Conservation (phyloP, 495 filamentous ascomycete genomes). For the Pseudotulostoma volvatum region DNA sequence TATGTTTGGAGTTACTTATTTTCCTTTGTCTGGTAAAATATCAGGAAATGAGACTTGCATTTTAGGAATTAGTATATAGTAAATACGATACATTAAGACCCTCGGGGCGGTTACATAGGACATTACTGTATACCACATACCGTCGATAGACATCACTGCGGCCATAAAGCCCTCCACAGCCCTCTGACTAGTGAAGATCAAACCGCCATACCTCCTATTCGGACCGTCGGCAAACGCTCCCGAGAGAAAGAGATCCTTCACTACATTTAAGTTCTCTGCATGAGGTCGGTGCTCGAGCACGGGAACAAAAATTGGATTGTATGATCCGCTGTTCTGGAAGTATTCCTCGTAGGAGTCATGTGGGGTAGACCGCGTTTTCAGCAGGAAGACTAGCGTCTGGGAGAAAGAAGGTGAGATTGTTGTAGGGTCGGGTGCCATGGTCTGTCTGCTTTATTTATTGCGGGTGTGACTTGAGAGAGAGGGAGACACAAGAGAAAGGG, state of each 20-base stretch:
- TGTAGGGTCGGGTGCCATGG: no score
- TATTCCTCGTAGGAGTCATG: slow-evolving; percentile 64
- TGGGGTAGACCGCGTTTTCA: slow-evolving; percentile 74
- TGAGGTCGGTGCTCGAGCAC: slow-evolving; percentile 61
- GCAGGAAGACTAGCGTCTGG: slow-evolving; percentile 52
- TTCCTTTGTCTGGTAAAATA: neutral
- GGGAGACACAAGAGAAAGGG: no score
- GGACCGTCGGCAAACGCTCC: slow-evolving; percentile 12
- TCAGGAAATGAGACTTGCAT: neutral
- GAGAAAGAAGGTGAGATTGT: no score
- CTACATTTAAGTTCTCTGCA: slow-evolving; percentile 25
- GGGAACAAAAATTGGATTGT: slow-evolving; percentile 55
- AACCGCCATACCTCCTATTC: slow-evolving; percentile 47
- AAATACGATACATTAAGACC: slow-evolving; percentile 5
- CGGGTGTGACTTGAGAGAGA: no score
- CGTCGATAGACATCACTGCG: slow-evolving; percentile 36
- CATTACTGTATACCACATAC: slow-evolving; percentile 12
- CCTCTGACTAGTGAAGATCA: slow-evolving; percentile 89
- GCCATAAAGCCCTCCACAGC: slow-evolving; percentile 72
- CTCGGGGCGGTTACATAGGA: slow-evolving; percentile 1
- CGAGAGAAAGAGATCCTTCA: slow-evolving; percentile 25
- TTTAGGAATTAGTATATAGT: neutral
- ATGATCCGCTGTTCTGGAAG: slow-evolving; percentile 33
- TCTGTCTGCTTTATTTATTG: no score
- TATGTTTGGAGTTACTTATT: no score